Evolutionary conservation across 2,329 filamentous ascomycete genomes (phyloP), one percentile per base, ranked within the genome.

Genomic region (Aspergillus intermedius): DNA sequence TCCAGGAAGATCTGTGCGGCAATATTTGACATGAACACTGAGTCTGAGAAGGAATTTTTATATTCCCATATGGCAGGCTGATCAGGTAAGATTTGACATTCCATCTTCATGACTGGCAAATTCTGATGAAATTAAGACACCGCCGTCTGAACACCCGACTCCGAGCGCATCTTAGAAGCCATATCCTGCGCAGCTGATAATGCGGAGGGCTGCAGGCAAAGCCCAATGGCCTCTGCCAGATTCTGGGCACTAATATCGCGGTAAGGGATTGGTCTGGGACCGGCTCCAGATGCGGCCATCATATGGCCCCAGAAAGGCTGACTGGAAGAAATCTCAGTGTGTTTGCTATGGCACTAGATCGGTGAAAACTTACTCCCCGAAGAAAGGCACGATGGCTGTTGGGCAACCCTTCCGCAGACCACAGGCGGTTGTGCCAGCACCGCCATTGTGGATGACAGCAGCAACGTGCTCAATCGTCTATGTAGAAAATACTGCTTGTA

Each of bases 371-470:
- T 46, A 65, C 63, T 81, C 78, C 43, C 77, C 77, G 53, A 80
- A 80, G 55, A 80, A 82, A 0, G 79, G 79, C 0, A 82, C 73
- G 15, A 82, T 70, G 0, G 74, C 60, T 0, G 79, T 82, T 0
- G 79, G 78, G n/a, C 69, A 63, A 0, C 74, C 78, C 42, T 76
- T 69, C 2, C 68, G 60, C 3, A 82, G 69, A 1, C 79, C 78
- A 32, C 73, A 75, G 1, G 80, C 78, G n/a, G n/a, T n/a, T n/a
- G n/a, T n/a, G n/a, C n/a, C n/a, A n/a, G n/a, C n/a, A n/a, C n/a
- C n/a, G n/a, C 79, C 79, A 46, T 83, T 78, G 50, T 83, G 79
- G 0, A 82, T 71, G 0, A 82, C 79, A 13, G 71, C 73, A 0
- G 75, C 70, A 1, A 82, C 77, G 13, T 73, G 69, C 51, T 78